phyloP scores from a whole-genome alignment of 1,139 yeast genomes.

The Hyphopichia fennica region DNA sequence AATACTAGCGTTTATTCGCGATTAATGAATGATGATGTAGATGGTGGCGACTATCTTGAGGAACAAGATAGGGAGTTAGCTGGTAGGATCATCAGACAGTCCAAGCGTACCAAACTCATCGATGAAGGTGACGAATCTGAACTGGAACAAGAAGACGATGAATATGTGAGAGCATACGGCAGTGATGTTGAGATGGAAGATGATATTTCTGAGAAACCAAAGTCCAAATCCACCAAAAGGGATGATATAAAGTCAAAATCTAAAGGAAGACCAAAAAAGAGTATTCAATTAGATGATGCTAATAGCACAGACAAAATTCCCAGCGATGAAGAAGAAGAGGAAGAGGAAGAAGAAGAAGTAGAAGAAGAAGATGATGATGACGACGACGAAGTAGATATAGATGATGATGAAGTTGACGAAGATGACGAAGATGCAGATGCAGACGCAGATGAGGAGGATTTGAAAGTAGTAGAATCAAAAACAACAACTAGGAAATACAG shows the following conservation, averaged over 20 bases:
- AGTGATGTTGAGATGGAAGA: slow-evolving; percentile 34
- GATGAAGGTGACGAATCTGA: slow-evolving; percentile 8
- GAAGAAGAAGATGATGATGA: slow-evolving; percentile 9
- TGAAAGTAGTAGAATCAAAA: slow-evolving; percentile 2
- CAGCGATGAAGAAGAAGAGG: slow-evolving; percentile 3
- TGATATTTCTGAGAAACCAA: slow-evolving; percentile 16
- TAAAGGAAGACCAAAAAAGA: neutral
- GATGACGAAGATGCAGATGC: slow-evolving; percentile 8
- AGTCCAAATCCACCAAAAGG: slow-evolving; percentile 8
- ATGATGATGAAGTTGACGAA: slow-evolving; percentile 20
- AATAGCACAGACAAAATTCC: neutral
- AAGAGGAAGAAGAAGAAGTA: slow-evolving; percentile 7
- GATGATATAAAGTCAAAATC: neutral
- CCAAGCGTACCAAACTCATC: slow-evolving; percentile 10
- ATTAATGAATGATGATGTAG: slow-evolving; percentile 28
- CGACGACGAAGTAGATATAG: slow-evolving; percentile 10
- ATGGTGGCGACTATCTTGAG: slow-evolving; percentile 25
- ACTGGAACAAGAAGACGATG: slow-evolving; percentile 8
- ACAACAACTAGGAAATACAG: slow-evolving; percentile 6
- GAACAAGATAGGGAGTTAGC: slow-evolving; percentile 48
- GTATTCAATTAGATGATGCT: neutral
- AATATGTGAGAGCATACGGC: slow-evolving; percentile 19
- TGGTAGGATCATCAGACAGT: slow-evolving; percentile 34
- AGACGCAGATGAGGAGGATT: slow-evolving; percentile 11
- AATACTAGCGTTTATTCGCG: slow-evolving; percentile 26